Base-by-base conservation (phyloP, 2,329 filamentous ascomycete genomes). In the Arthrocladium fulminans region DNA sequence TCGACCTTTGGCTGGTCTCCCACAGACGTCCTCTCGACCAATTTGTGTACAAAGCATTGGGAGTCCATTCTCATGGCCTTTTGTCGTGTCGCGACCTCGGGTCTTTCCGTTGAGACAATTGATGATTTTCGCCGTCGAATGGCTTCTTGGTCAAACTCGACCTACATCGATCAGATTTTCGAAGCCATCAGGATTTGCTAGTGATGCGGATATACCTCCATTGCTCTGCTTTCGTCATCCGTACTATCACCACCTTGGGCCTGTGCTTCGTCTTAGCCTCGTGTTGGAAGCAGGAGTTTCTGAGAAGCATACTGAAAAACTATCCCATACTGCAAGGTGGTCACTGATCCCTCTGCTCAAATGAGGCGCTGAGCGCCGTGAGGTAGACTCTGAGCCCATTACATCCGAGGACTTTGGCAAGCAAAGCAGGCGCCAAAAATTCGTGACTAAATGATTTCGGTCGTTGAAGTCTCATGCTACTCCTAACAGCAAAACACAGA, bases 11-110 rank as follows among this genome's bases (percentile, higher is more conserved):
- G 44, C 30, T 58, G 46, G 32, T 58, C 49, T 10, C 51, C 41
- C 22, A 58, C 48, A 19, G 60, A 56, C 39, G 53, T 57, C 58
- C 60, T 59, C 51, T 73, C 73, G 20, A 83, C 73, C 2, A 82
- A 63, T 0, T 73, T 71, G 57, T 83, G 80, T 2, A 83, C 77
- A 52, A 81, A 79, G 59, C 80, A 83, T 50, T 75, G 72, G 2
- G 79, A 81, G 25, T 63, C 59, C 53, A 48, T 65, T 65, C 54
- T 65, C 51, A 12, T 67, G 61, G 24, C 71, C 67, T 41, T 64
- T 43, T 50, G 32, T 51, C 53, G 32, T 49, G 15, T 13, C 23
- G 25, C 15, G 8, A 38, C 19, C 19, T 39, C 44, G 17, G 49
- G 52, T 4, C 41, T 40, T 35, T 57, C 56, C 13, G 53, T 19